Conservation (phyloP, 345 rosid species). For the Rhizophora apiculata region DNA sequence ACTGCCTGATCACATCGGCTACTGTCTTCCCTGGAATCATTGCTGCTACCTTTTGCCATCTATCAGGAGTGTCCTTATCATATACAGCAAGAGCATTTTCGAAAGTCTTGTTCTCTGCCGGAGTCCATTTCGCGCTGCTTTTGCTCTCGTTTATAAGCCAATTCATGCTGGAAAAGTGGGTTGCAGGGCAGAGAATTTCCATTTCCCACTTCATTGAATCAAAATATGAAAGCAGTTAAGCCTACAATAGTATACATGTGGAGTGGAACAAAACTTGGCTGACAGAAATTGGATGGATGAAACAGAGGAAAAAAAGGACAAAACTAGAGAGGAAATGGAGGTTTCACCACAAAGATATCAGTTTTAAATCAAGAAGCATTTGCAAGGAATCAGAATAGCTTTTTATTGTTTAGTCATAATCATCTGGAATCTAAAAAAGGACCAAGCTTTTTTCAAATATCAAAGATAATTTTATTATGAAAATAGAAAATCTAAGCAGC, state of each 20-base stretch:
- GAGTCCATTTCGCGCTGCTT: conserved; percentile 16
- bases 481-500: neutral
- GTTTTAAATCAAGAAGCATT: conserved; percentile 51
- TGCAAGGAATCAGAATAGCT: conserved; percentile 57
- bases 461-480: conserved; percentile 9
- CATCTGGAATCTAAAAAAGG: conserved; percentile 56
- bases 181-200: conserved; percentile 6
- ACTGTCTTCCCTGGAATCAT: conserved; percentile 38
- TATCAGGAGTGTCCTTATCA: conserved; percentile 30
- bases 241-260: neutral
- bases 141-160: too few relatives aligned
- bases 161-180: too few relatives aligned
- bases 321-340: conserved; percentile 18
- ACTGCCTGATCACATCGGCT: conserved; percentile 29
- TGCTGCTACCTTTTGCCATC: conserved; percentile 31
- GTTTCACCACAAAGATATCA: conserved; percentile 34
- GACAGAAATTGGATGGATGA: conserved; percentile 1
- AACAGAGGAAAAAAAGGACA: conserved; percentile 19
- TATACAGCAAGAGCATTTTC: conserved; percentile 23
- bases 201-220: conserved; percentile 54
- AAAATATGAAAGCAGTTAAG: neutral
- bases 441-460: conserved; percentile 28
- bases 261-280: conserved; percentile 1
- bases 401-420: conserved; percentile 23
- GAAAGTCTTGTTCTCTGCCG: conserved; percentile 30